Conservation (phyloP, 139 green algal genomes). For the Chlamydomonas schloesseri region DNA sequence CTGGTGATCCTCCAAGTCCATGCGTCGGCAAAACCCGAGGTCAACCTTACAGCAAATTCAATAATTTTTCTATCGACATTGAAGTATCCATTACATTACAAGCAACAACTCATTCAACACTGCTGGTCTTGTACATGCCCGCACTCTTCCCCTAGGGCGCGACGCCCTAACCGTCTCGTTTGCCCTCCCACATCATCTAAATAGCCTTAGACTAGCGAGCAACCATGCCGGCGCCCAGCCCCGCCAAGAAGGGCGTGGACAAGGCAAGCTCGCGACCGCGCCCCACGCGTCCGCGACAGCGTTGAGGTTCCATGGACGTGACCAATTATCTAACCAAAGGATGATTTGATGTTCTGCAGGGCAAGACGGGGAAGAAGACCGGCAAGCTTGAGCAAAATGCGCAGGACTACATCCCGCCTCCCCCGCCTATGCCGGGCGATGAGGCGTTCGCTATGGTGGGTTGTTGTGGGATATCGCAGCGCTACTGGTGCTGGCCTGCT, state of each 20-base stretch:
- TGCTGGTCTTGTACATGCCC: no score
- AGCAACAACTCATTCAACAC: no score
- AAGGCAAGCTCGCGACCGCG: background rate
- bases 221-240: conserved; percentile 4
- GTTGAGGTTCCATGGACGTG: no score
- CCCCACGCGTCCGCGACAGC: background rate
- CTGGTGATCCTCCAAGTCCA: no score
- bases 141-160: no score
- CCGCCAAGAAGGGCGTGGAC: conserved; percentile 8
- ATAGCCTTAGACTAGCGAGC: background rate
- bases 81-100: no score
- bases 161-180: no score
- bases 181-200: no score
- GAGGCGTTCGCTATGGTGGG: conserved; percentile 71
- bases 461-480: background rate
- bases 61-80: no score
- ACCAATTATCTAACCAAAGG: background rate
- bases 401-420: conserved; percentile 59
- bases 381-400: conserved; percentile 27
- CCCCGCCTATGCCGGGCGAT: conserved; percentile 67
- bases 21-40: no score
- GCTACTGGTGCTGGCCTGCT: background rate
- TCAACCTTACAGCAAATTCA: no score
- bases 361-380: conserved; percentile 59
- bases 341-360: conserved; percentile 19